Evolutionary conservation across 768 basidiomycete species (phyloP).

Genomic region (Pulveroboletus ravenelii): DNA sequence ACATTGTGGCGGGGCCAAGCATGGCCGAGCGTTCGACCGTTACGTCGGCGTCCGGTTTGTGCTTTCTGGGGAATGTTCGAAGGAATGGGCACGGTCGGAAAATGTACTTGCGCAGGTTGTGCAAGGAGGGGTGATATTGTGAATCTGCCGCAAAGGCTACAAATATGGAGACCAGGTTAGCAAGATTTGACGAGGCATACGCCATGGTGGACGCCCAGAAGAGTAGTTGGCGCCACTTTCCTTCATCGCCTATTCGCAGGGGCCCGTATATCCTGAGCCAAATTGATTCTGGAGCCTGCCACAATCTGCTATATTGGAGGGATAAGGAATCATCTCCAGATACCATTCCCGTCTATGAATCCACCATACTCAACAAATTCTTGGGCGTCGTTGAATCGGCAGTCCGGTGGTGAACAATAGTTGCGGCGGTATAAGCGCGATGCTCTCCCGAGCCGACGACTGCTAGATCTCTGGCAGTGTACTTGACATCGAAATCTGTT

Average conservation of each 20-base stretch:
- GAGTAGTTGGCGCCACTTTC: conserved; percentile 19
- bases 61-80: neutral
- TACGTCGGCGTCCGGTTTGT: neutral
- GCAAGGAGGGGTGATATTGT: neutral
- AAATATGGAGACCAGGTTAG: too few species aligned
- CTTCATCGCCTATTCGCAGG: conserved; percentile 11
- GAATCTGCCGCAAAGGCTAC: conserved; percentile 7
- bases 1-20: conserved; percentile 6
- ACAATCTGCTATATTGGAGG: conserved; percentile 25
- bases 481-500: conserved; percentile 2
- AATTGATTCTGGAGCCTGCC: conserved; percentile 17
- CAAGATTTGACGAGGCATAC: too few species aligned
- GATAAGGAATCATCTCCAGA: conserved; percentile 1
- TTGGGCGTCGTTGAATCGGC: neutral
- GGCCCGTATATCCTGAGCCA: too few species aligned
- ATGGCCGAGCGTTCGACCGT: conserved; percentile 17
- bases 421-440: too few species aligned
- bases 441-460: conserved; percentile 3
- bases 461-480: too few species aligned
- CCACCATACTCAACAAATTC: conserved; percentile 4
- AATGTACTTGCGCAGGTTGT: neutral
- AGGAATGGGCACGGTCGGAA: neutral
- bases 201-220: conserved; percentile 30
- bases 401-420: too few species aligned
- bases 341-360: conserved; percentile 5